Conservation (phyloP, 2,329 filamentous ascomycete genomes). For the Cadophora sp. region DNA sequence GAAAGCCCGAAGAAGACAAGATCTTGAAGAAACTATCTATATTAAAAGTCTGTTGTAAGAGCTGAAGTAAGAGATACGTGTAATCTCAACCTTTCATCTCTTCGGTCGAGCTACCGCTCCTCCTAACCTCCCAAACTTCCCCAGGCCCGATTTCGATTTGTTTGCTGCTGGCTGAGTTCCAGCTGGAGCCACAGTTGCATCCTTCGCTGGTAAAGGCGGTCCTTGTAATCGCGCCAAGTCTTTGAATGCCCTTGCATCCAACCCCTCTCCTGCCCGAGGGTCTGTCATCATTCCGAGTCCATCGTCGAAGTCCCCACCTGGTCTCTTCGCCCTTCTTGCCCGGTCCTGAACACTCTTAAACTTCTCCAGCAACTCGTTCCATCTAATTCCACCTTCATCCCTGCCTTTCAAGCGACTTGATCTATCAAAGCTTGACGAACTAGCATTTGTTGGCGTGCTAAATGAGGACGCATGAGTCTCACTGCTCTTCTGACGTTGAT, state of each 20-base stretch:
- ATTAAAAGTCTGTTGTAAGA: conserved; percentile 17
- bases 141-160: conserved; percentile 68
- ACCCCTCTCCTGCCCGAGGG: conserved; percentile 42
- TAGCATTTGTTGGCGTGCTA: conserved; percentile 56
- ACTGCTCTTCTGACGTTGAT: conserved; percentile 43
- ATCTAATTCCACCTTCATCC: conserved; percentile 85
- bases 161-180: conserved; percentile 50
- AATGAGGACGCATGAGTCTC: conserved; percentile 45
- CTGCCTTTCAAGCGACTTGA: conserved; percentile 79
- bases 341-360: conserved; percentile 91
- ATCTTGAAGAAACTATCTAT: conserved; percentile 33
- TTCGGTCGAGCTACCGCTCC: conserved; percentile 66
- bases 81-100: conserved; percentile 49
- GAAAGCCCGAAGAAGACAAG: conserved; percentile 58
- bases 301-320: conserved; percentile 53
- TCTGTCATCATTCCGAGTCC: conserved; percentile 58
- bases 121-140: conserved; percentile 73
- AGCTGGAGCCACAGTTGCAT: conserved; percentile 51
- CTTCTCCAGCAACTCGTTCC: conserved; percentile 92
- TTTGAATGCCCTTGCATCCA: conserved; percentile 46
- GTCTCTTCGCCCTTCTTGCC: conserved; percentile 73
- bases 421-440: conserved; percentile 69
- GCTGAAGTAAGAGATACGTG: conserved; percentile 14
- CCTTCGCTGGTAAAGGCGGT: conserved; percentile 57
- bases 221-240: conserved; percentile 45